Evolutionary conservation across 2,329 filamentous ascomycete species (phyloP).

Genomic region (Macroventuria anomochaeta): DNA sequence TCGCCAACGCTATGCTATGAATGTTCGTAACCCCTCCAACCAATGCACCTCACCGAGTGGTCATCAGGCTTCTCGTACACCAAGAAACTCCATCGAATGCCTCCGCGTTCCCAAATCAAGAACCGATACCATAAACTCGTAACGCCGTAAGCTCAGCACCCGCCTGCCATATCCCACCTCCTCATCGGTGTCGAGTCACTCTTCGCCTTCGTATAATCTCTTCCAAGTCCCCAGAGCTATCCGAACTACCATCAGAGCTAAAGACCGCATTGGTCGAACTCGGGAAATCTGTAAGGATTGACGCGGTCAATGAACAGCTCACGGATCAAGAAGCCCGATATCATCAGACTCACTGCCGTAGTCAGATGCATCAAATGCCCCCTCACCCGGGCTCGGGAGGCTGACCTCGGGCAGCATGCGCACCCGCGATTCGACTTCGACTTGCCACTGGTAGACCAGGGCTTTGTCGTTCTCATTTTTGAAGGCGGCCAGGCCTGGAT

Average conservation of each 20-base stretch:
- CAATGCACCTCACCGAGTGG: too few species aligned
- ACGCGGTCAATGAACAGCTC: not conserved
- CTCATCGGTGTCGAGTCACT: too few species aligned
- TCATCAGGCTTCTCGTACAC: not conserved
- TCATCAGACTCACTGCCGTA: conserved; percentile 49
- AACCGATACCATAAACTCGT: not conserved
- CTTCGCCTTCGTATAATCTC: not conserved
- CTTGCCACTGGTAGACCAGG: conserved; percentile 31
- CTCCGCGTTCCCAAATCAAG: not conserved
- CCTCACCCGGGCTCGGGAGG: conserved; percentile 40
- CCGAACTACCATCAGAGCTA: not conserved
- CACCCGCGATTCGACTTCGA: conserved; percentile 34
- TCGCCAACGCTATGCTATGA: conserved; percentile 22
- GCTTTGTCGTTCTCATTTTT: conserved; percentile 30
- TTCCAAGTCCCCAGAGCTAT: not conserved
- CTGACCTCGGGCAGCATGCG: conserved; percentile 39
- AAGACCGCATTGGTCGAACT: not conserved
- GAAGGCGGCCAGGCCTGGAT: conserved; percentile 27
- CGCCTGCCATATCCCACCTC: not conserved
- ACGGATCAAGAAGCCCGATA: conserved; percentile 31
- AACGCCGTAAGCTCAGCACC: not conserved
- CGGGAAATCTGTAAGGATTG: not conserved
- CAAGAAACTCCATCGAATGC: not conserved
- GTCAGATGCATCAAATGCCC: conserved; percentile 44
- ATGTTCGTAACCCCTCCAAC: not conserved